These are phyloP conservation scores for Arabis alpina DNA, from an alignment of 345 rosid species.

Conservation along the genomic window DNA sequence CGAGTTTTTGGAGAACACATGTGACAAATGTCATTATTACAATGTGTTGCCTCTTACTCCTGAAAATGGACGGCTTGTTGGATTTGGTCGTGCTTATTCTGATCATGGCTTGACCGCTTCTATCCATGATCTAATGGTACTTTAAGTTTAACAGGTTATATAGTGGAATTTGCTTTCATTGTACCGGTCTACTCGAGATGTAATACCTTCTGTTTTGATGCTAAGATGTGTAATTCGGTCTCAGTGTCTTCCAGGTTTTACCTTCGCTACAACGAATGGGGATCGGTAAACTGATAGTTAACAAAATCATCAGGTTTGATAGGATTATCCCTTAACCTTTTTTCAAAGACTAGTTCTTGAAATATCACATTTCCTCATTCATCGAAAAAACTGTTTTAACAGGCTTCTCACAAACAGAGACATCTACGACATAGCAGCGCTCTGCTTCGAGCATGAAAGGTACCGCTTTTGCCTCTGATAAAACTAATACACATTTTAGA, in stretches of 20 bases:
- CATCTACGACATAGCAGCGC: conserved; percentile 84
- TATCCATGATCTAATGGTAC: conserved; percentile 77
- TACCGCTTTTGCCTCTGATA: conserved; percentile 26
- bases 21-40: too few relatives aligned
- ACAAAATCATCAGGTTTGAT: conserved; percentile 70
- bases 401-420: conserved; percentile 70
- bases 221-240: conserved; percentile 46
- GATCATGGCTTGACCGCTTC: conserved; percentile 86
- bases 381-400: conserved; percentile 32
- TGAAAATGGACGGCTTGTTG: conserved; percentile 62
- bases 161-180: conserved; percentile 16
- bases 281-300: conserved; percentile 74
- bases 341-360: background rate
- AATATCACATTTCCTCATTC: background rate
- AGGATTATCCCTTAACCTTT: too few relatives aligned
- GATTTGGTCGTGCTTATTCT: conserved; percentile 87
- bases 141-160: conserved; percentile 2
- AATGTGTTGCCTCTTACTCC: conserved; percentile 57
- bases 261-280: conserved; percentile 78
- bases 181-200: background rate
- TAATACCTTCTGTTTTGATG: conserved; percentile 15
- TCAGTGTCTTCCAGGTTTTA: conserved; percentile 67
- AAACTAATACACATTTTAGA: too few relatives aligned
- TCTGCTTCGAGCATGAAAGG: conserved; percentile 82
- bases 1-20: too few relatives aligned